Evolutionary conservation across 805 yeast species (phyloP), one percentile per base, ranked within the genome.

Genomic region (Kodamaea leandrae): DNA sequence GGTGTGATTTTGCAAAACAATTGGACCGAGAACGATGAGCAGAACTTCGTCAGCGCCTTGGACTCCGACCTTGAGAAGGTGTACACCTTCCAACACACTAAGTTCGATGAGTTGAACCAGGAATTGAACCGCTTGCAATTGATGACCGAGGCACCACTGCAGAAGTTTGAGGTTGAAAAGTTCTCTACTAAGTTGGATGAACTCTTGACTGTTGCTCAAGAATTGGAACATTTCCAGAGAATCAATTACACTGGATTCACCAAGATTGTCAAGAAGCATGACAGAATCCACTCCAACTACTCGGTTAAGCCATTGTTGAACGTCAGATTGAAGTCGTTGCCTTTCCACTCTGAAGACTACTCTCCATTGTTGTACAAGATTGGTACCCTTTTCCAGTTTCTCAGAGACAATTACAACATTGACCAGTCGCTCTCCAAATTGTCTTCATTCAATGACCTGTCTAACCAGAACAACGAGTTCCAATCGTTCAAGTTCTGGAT

Each of bases 181-280:
- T 84, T 88, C 53, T 87, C 86, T 53, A 63, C 64, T 24, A 77
- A 79, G 41, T 71, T 93, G 51, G 99, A 93, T 56, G 80, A 80
- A 45, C 68, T 82, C 19, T 69, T 93, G 45, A 74, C 80, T 8
- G 74, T 78, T 52, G 86, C 98, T 8, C 86, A 85, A 53, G 91
- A 87, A 55, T 71, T 93, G 52, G 96, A 90, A 60, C 86, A 80
- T 58, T 93, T 93, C 66, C 83, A 95, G 30, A 76, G 99, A 55
- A 65, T 91, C 51, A 93, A 93, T 65, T 93, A 83, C 68, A 91
- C 99, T 10, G 99, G 97, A 1, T 91, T 93, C 66, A 76, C 82
- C 54, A 93, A 93, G 60, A 87, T 93, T 52, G 97, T 90, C 49
- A 90, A 91, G 68, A 91, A 91, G 66, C 99, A 93, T 58, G 98